Evolutionary conservation across 129 eudicot species (phyloP).

Genomic region (Helianthus tuberosus): DNA sequence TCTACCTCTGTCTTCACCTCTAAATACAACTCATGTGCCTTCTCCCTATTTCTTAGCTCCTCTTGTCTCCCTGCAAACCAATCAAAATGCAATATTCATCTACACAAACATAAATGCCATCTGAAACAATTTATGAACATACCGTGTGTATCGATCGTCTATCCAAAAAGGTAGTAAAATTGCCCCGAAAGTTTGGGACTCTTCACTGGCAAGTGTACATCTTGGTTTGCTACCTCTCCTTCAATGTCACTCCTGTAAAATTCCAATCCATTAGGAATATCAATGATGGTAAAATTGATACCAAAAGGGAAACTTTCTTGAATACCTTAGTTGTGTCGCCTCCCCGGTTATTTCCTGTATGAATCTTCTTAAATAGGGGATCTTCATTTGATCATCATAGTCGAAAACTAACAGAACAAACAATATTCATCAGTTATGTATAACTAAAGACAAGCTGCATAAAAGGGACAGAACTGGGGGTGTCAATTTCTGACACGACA

Average conservation of each 20-base stretch:
- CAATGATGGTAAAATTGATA: neutral
- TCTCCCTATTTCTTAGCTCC: no score
- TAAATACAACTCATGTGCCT: no score
- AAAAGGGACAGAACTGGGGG: neutral
- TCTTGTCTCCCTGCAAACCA: no score
- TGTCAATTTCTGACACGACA: no score
- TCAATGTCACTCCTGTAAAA: constrained; percentile 41
- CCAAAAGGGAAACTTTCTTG: neutral
- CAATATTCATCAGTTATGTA: constrained; percentile 13
- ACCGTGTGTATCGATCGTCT: constrained; percentile 78
- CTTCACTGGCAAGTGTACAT: constrained; percentile 62
- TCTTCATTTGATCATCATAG: constrained; percentile 76
- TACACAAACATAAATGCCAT: no score
- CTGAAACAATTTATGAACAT: no score
- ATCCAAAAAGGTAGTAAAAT: constrained; percentile 70
- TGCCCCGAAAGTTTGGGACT: constrained; percentile 91
- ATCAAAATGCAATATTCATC: no score
- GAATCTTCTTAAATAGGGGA: no score
- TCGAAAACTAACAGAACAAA: constrained; percentile 64
- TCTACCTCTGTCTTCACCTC: no score
- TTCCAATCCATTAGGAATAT: neutral
- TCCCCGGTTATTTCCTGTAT: constrained; percentile 56
- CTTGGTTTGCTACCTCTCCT: constrained; percentile 86
- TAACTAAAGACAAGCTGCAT: neutral
- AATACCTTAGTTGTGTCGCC: constrained; percentile 59